Base-by-base conservation (phyloP, 116 monocot genomes). In the Dioscorea cayenensis region DNA sequence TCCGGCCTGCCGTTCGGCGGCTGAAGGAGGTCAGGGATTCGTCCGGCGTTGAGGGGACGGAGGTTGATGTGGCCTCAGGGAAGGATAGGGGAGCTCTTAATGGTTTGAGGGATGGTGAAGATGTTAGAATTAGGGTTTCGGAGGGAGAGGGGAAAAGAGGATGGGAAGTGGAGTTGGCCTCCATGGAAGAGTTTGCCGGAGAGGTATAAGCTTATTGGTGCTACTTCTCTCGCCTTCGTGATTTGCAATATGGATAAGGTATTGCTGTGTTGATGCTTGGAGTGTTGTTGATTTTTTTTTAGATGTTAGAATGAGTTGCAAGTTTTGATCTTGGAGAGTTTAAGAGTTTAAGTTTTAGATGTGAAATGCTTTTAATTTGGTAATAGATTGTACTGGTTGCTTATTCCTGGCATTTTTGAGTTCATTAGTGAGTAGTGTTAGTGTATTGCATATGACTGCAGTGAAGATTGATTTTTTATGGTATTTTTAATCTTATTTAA, bases 221-320 rank as follows among this genome's bases (percentile, higher is more conserved):
- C 91, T 23, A 91, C 94, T 10, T 94, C 99, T 7, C 82, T 99
- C 43, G 99, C 99, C 6, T 99, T 99, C 67, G 99, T 99, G 55
- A 72, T 99, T 55, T 99, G 99, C 82, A 94, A 99, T 77, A 99
- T 99, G 99, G 99, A 99, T 60, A 99, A 99, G 99, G 99, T 90
- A 75, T 55, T 55, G 55, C 1, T 5, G 14, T 55, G 16, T 12
- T 55, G 55, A 19, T 18, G 55, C 25, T 62, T 62, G 62, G 62
- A 20, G 60, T 17, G 8, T 62, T 62, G 10, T 12, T 62, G 62
- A 12, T 59, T 16, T 23, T 62, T 16, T 62, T 62, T 21, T 22
- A 25, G 8, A 20, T 23, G 8, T 62, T 22, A 20, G 21, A 62
- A 23, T 62, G n/a, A 21, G 10, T 11, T 23, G 25, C n/a, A 62